A percentile compares a stretch with the other conserved stretches of the same genome.
Evolutionary conservation across 2,329 filamentous ascomycete species (phyloP).

Genomic region (Aspergillus thermomutatus): DNA sequence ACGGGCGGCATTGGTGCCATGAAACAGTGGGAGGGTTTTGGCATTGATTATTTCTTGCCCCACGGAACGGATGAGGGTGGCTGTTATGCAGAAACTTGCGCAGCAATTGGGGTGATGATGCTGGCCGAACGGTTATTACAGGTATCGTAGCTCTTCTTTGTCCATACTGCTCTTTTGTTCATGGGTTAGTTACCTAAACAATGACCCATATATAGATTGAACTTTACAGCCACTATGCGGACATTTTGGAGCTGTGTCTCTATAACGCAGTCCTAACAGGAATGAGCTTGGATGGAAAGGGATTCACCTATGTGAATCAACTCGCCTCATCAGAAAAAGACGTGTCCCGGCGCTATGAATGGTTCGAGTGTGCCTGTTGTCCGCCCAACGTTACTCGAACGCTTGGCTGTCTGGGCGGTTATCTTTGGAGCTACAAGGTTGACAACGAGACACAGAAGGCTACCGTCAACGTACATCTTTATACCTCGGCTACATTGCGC

Average conservation of each 20-base stretch:
- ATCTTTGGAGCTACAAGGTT: constrained; percentile 47
- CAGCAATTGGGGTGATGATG: constrained; percentile 60
- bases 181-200: not conserved
- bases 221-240: constrained; percentile 52
- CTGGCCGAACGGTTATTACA: constrained; percentile 50
- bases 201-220: constrained; percentile 39
- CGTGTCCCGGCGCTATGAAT: constrained; percentile 50
- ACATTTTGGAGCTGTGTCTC: constrained; percentile 60
- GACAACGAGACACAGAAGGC: constrained; percentile 31
- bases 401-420: constrained; percentile 51
- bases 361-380: constrained; percentile 61
- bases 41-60: constrained; percentile 57
- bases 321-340: constrained; percentile 53
- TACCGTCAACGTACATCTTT: constrained; percentile 56
- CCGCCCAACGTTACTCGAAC: constrained; percentile 58
- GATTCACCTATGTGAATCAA: constrained; percentile 62
- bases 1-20: constrained; percentile 60
- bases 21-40: constrained; percentile 60
- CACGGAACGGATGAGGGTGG: constrained; percentile 59
- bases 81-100: constrained; percentile 62
- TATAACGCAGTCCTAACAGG: constrained; percentile 60
- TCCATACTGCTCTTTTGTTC: constrained; percentile 24
- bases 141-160: not conserved
- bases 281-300: constrained; percentile 54
- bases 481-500: constrained; percentile 47